phyloP scores from a whole-genome alignment of 2,329 filamentous ascomycete species.

The Rugonectria rugulosa region DNA sequence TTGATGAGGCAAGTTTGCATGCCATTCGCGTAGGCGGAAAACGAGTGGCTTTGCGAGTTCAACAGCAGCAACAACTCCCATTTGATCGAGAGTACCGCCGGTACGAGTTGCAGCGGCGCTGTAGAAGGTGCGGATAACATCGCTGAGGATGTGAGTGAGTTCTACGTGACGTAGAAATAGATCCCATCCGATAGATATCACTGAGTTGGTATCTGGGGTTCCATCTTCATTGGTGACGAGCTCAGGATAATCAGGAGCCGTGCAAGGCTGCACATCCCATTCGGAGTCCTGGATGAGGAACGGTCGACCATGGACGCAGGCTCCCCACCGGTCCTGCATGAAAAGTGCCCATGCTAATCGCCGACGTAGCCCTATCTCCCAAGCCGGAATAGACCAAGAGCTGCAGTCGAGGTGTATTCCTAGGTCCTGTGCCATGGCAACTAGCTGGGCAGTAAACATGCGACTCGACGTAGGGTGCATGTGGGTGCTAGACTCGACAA shows the following conservation, averaged over 20 bases:
- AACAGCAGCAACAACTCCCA: slow-evolving; percentile 44
- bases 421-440: slow-evolving; percentile 65
- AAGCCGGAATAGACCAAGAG: slow-evolving; percentile 67
- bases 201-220: slow-evolving; percentile 49
- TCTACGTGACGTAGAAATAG: slow-evolving; percentile 60
- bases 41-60: slow-evolving; percentile 45
- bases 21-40: slow-evolving; percentile 51
- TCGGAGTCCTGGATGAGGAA: slow-evolving; percentile 60
- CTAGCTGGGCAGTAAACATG: slow-evolving; percentile 59
- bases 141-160: slow-evolving; percentile 58
- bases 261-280: slow-evolving; percentile 58
- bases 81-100: slow-evolving; percentile 41
- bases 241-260: slow-evolving; percentile 49
- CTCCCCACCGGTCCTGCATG: slow-evolving; percentile 71
- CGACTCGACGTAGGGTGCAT: slow-evolving; percentile 46
- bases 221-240: slow-evolving; percentile 45
- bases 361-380: slow-evolving; percentile 69
- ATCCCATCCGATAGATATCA: slow-evolving; percentile 54
- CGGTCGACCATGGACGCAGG: slow-evolving; percentile 64
- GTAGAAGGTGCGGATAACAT: slow-evolving; percentile 59
- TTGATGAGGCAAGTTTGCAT: slow-evolving; percentile 52
- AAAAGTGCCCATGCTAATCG: slow-evolving; percentile 70
- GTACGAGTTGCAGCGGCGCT: slow-evolving; percentile 43
- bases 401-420: slow-evolving; percentile 69
- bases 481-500: slow-evolving; percentile 39